Conservation (phyloP, 2,329 filamentous ascomycete genomes). For the Fusarium sp. region DNA sequence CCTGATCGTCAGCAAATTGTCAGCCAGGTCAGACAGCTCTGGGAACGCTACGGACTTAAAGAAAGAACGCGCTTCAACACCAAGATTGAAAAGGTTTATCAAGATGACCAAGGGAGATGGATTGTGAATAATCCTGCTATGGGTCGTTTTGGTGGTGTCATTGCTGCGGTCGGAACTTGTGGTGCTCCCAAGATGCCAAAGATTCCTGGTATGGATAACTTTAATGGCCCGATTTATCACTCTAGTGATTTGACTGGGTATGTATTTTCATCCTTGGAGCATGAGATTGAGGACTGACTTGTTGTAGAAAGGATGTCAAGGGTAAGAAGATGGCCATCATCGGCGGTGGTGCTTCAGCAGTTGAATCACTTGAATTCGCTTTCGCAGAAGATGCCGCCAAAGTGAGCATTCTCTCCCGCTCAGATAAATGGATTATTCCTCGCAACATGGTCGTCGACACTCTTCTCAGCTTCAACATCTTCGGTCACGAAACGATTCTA, state of each 20-base stretch:
- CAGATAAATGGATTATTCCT: slow-evolving; percentile 90
- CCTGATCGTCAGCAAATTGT: slow-evolving; percentile 82
- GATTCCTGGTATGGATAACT: slow-evolving; percentile 77
- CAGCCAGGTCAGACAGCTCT: slow-evolving; percentile 76
- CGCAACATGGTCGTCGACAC: slow-evolving; percentile 80
- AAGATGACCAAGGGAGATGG: slow-evolving; percentile 77
- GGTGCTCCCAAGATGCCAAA: slow-evolving; percentile 80
- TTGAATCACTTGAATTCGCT: slow-evolving; percentile 86
- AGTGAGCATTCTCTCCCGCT: slow-evolving; percentile 78
- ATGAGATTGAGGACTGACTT: slow-evolving; percentile 31
- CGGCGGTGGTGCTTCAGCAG: slow-evolving; percentile 82
- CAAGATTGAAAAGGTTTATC: slow-evolving; percentile 75
- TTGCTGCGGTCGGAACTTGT: slow-evolving; percentile 83
- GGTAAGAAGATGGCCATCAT: slow-evolving; percentile 82
- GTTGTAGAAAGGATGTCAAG: slow-evolving; percentile 70
- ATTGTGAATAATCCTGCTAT: slow-evolving; percentile 78
- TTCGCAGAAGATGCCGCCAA: slow-evolving; percentile 73
- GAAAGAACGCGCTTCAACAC: slow-evolving; percentile 78
- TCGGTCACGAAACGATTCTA: slow-evolving; percentile 79
- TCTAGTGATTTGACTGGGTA: slow-evolving; percentile 78
- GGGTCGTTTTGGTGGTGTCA: slow-evolving; percentile 81
- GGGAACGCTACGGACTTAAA: slow-evolving; percentile 80
- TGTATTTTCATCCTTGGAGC: background rate
- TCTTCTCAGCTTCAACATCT: slow-evolving; percentile 80
- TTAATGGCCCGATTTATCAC: slow-evolving; percentile 79